Percentiles rank a stretch among this genome's conserved stretches.
Conservation (phyloP, 2,329 filamentous ascomycete species). For the Paraphoma chrysanthemicola region DNA sequence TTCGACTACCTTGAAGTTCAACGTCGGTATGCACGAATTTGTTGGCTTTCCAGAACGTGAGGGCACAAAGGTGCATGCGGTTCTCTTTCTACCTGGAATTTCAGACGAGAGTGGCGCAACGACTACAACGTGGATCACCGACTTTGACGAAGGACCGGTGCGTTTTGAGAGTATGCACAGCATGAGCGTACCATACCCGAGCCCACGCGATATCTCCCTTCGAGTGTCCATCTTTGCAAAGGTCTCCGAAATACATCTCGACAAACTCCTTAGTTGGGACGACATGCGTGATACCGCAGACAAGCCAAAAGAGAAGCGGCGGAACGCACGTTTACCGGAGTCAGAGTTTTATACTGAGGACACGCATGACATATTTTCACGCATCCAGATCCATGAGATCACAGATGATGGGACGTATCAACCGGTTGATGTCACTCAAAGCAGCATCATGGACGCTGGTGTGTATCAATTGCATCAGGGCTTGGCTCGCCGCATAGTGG, state of each 20-base stretch:
- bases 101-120: slow-evolving; percentile 86
- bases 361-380: slow-evolving; percentile 88
- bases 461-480: slow-evolving; percentile 96
- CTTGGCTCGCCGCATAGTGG: slow-evolving; percentile 83
- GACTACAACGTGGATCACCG: slow-evolving; percentile 91
- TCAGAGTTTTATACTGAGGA: slow-evolving; percentile 93
- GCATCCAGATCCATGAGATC: slow-evolving; percentile 88
- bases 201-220: slow-evolving; percentile 75
- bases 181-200: slow-evolving; percentile 88
- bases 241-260: slow-evolving; percentile 90
- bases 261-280: slow-evolving; percentile 98
- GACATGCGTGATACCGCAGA: slow-evolving; percentile 85
- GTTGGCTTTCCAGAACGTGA: slow-evolving; percentile 94
- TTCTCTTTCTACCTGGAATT: slow-evolving; percentile 92
- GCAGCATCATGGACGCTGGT: slow-evolving; percentile 81
- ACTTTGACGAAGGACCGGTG: slow-evolving; percentile 91
- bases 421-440: slow-evolving; percentile 91
- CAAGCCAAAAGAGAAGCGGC: slow-evolving; percentile 63
- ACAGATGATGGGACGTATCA: slow-evolving; percentile 90
- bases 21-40: slow-evolving; percentile 97
- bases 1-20: slow-evolving; percentile 93
- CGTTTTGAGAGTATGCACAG: slow-evolving; percentile 98
- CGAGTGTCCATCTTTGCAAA: slow-evolving; percentile 91
- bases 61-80: slow-evolving; percentile 92
- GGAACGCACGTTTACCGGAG: slow-evolving; percentile 78